Conservation (phyloP, 1,284 basidiomycete species). For the Tremellales sp. region DNA sequence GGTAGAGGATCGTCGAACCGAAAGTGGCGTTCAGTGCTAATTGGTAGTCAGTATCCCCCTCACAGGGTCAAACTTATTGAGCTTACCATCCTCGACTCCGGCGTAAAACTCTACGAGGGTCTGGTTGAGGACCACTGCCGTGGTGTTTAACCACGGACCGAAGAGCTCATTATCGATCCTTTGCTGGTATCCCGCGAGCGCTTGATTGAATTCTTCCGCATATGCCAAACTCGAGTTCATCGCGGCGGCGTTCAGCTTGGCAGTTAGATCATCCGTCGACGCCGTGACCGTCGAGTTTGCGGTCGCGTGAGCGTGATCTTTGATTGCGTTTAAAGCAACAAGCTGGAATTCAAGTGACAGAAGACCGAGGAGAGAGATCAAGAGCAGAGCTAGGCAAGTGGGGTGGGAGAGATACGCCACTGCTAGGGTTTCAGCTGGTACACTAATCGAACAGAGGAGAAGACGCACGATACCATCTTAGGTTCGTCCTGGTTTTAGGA, state of each 20-base stretch:
- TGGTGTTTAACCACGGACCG: conserved; percentile 83
- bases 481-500: conserved; percentile 31
- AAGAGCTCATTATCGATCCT: conserved; percentile 82
- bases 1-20: conserved; percentile 73
- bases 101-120: conserved; percentile 53
- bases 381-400: conserved; percentile 79
- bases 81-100: conserved; percentile 46
- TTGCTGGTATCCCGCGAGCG: conserved; percentile 64
- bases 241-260: conserved; percentile 73
- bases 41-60: neutral
- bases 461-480: conserved; percentile 47
- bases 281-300: conserved; percentile 60
- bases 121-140: conserved; percentile 76
- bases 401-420: conserved; percentile 84
- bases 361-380: conserved; percentile 86
- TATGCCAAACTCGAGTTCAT: conserved; percentile 72
- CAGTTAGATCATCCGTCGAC: conserved; percentile 68
- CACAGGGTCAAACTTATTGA: neutral
- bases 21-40: conserved; percentile 63
- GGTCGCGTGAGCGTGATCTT: conserved; percentile 59
- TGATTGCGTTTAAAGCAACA: conserved; percentile 65
- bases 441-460: neutral
- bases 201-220: conserved; percentile 68
- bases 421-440: conserved; percentile 6
- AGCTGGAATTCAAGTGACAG: conserved; percentile 83